Base-by-base conservation (phyloP, 2,329 filamentous ascomycete genomes). In the Neurospora sp. region DNA sequence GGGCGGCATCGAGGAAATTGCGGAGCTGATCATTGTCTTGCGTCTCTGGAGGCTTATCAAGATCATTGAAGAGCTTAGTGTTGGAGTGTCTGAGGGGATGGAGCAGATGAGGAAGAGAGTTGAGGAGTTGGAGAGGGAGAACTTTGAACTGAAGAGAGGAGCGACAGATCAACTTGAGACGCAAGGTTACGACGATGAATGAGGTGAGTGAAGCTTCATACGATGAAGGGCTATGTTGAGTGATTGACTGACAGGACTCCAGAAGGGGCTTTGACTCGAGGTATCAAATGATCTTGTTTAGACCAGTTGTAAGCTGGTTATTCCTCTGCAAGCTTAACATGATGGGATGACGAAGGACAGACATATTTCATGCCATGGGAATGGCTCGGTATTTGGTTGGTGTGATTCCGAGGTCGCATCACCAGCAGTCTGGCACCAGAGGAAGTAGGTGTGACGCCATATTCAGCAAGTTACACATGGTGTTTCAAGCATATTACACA, bases 11-110 rank as follows among this genome's bases (percentile, higher is more conserved):
- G 87, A 89, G 77, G 87, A 91, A 75, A 86, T 90, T 66, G 88
- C 85, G 0, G 90, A 87, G 0, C 81, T 92, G n/a, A 84, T 92
- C 67, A 83, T 92, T 38, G 82, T 91, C 4, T 80, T 92, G 66
- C 86, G 90, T 68, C 81, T 92, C 3, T 91, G 89, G 87, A 84
- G 90, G 17, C 84, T 92, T 66, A 87, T 91, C 77, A 91, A 91
- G 80, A 90, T 91, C 68, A 86, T 90, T 7, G 88, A 92, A 75
- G 90, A 92, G 78, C 82, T 91, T 72, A 86, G 85, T 38, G 83
- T 89, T 7, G 88, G 87, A 9, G 88, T 88, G 1, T 80, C 86
- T 42, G 89, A 91, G 78, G 82, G 87, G 76, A 85, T 88, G 80
- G 88, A 89, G 72, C 82, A 83, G 10, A 78, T 91, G 46, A 81